Base-by-base conservation (phyloP, 352 stramenopile species). In the Globisporangium recalcitrans region DNA sequence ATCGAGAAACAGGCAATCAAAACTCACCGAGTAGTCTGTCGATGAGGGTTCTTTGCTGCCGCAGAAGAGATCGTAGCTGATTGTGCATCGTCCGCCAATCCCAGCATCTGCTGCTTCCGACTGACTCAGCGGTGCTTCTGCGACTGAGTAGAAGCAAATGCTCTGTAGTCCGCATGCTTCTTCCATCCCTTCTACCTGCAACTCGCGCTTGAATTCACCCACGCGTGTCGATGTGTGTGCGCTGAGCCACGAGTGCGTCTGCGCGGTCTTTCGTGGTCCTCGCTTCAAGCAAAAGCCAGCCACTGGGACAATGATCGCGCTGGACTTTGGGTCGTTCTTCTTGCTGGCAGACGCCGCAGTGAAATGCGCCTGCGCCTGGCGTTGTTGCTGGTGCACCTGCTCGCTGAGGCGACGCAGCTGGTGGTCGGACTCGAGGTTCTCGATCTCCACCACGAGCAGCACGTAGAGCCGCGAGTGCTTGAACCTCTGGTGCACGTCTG, bases 351-450 rank as follows among this genome's bases (percentile, higher is more conserved):
- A 22, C 1, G 14, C 14, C 3, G 26, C n/a, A 22, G 24, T 29
- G 22, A 34, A 24, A n/a, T 26, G 32, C 8, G 46, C 29, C n/a
- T 80, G 69, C 36, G 85, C 73, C 31, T 90, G 78, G 34, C 87
- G 31, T 19, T 56, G 51, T 13, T 56, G 51, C 29, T 42, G 51
- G 29, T 56, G 71, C 36, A 88, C 75, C 24, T 90, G 78, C 47
- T 90, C 78, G 36, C 81, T 90, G 11, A 90, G 67, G 1, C 79
- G 71, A 14, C 81, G 72, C 22, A 90, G 68, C 56, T 87, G 81
- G 4, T 69, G 68, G 36, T 92, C 80, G 0, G 75, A 75, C 62
- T 88, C 79, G 7, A 92, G 63, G 59, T 88, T 78, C 52, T 90
- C 83, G 1, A 74, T 79, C 69, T 92, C 83, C 32, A 90, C 79